Evolutionary conservation across 2,329 filamentous ascomycete genomes (phyloP), one percentile per base, ranked within the genome.

Genomic region (Curvularia lunata): DNA sequence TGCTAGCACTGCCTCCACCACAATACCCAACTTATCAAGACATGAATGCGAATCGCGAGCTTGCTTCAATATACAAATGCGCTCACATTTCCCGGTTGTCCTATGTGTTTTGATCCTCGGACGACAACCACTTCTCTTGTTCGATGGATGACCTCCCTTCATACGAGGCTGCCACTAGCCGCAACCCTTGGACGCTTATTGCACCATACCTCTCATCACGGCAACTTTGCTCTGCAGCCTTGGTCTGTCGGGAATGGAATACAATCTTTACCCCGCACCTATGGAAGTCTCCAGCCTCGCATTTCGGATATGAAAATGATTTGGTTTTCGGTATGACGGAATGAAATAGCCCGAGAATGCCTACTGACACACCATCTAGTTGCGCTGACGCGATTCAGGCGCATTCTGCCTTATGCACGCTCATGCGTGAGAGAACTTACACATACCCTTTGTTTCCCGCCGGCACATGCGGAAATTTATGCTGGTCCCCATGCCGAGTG

Each of bases 221-320:
- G 28, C 83, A 86, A 56, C 78, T 88, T 5, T 86, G 83, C 61
- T 79, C 84, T 23, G 81, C 80, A 7, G 82, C 82, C 5, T 73
- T 86, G 27, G 85, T 87, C 8, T 86, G 82, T 64, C 81, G 76
- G 52, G 76, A 78, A 77, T 87, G 85, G 84, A 83, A 87, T 65
- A 66, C 75, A 27, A 81, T 83, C n/a, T 87, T 87, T 63, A 79
- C 82, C 51, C 84, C 84, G 2, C 81, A 84, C 61, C 78, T 88
- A 1, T 88, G 86, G 86, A 85, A 85, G 16, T 83, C 85, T 65
- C 86, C 86, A 19, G 84, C 85, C 0, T 86, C 84, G 8, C 85
- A 88, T 70, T 88, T 88, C 68, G 84, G 83, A 28, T 79, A 79
- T 2, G 81, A 86, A 50, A 85, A 87, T 66, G 85, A 87, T 67